These are phyloP conservation scores for Diaporthe aspalathi DNA, from an alignment of 2,329 filamentous ascomycete species.

Conservation along the genomic window DNA sequence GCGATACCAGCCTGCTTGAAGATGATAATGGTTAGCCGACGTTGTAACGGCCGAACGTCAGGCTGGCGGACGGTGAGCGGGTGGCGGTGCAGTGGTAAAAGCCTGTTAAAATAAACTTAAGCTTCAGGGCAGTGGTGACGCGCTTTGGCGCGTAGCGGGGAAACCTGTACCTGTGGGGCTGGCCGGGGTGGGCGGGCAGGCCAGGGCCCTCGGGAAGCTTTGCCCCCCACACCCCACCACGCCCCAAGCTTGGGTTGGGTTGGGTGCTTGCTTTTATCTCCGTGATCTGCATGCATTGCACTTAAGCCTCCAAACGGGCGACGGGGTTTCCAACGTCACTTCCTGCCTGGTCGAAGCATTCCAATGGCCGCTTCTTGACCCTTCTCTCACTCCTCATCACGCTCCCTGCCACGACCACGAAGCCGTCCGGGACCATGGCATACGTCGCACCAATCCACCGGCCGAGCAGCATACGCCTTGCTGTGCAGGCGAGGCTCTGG, in stretches of 20 bases:
- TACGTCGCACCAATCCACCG: conserved; percentile 95
- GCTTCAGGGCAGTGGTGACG: background rate
- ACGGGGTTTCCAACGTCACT: conserved; percentile 31
- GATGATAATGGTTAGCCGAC: too few relatives aligned
- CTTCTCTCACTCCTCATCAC: background rate
- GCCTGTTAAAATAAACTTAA: too few relatives aligned
- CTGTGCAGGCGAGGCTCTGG: conserved; percentile 82
- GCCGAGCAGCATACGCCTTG: conserved; percentile 91
- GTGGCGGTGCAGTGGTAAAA: too few relatives aligned
- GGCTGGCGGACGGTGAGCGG: too few relatives aligned
- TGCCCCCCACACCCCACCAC: background rate
- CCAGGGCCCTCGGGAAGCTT: conserved; percentile 15
- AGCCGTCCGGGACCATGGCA: conserved; percentile 76
- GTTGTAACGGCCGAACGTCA: too few relatives aligned
- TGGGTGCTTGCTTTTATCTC: conserved; percentile 12
- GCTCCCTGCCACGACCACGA: background rate
- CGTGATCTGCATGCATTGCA: conserved; percentile 33
- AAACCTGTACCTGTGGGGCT: conserved; percentile 9
- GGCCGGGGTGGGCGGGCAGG: background rate
- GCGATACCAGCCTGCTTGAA: background rate
- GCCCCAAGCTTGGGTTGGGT: conserved; percentile 24
- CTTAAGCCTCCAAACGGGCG: conserved; percentile 5
- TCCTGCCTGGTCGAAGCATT: background rate
- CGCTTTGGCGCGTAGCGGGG: conserved; percentile 19
- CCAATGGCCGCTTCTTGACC: conserved; percentile 8